Percentiles rank a stretch among this genome's conserved stretches.
Evolutionary conservation across 371 early-diverging fungal genomes (phyloP).

Genomic region (Nematocida sp.): DNA sequence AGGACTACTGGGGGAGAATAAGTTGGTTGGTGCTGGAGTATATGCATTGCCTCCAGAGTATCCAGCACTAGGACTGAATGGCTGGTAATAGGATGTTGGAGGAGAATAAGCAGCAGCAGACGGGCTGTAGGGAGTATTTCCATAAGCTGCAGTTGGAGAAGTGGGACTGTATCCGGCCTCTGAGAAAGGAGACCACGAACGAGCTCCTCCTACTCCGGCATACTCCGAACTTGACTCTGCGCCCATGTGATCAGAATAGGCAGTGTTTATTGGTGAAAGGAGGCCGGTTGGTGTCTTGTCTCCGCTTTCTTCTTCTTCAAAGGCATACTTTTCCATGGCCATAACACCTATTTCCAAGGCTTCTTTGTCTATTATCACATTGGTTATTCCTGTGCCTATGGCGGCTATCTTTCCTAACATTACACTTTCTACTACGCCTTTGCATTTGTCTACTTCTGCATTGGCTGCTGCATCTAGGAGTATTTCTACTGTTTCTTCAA

Average conservation of each 20-base stretch:
- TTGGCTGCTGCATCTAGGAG: slow-evolving; percentile 87
- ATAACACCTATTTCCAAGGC: slow-evolving; percentile 50
- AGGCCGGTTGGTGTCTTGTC: slow-evolving; percentile 24
- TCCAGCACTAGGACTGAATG: not conserved
- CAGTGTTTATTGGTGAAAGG: not conserved
- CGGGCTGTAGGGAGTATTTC: not conserved
- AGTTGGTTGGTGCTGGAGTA: no score
- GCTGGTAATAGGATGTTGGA: not conserved
- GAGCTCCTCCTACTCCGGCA: slow-evolving; percentile 74
- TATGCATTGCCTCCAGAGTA: no score
- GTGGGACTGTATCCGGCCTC: slow-evolving; percentile 67
- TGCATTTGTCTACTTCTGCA: slow-evolving; percentile 83
- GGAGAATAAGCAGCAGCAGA: not conserved
- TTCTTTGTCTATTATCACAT: slow-evolving; percentile 67
- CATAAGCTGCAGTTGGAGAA: slow-evolving; percentile 60
- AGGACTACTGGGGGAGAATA: no score
- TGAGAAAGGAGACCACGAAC: slow-evolving; percentile 65
- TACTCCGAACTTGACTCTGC: slow-evolving; percentile 65
- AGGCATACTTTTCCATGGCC: slow-evolving; percentile 50
- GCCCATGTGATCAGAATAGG: not conserved
- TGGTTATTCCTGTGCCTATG: slow-evolving; percentile 89
- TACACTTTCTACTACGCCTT: slow-evolving; percentile 92
- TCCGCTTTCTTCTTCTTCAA: slow-evolving; percentile 51
- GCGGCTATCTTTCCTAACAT: slow-evolving; percentile 95
- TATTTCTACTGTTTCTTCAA: slow-evolving; percentile 98